Evolutionary conservation across 768 basidiomycete genomes (phyloP).

Genomic region (Russula dissimulans): DNA sequence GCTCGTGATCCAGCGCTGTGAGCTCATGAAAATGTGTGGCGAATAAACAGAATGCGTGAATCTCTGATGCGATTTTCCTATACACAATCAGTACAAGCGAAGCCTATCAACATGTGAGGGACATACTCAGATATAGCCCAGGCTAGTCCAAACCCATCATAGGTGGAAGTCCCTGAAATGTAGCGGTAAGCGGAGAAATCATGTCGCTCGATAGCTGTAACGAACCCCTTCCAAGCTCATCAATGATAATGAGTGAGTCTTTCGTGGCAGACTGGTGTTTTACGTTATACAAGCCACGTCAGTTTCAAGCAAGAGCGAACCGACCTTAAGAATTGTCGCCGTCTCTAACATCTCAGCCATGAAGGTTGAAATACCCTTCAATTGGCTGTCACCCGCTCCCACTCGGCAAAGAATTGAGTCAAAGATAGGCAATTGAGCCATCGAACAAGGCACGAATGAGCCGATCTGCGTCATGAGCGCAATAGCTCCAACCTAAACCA

Average conservation of each 20-base stretch:
- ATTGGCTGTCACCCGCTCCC: constrained; percentile 93
- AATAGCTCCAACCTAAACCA: constrained; percentile 81
- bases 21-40: constrained; percentile 98
- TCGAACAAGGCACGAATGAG: constrained; percentile 87
- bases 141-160: constrained; percentile 94
- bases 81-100: neutral
- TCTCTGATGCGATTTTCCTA: constrained; percentile 88
- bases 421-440: constrained; percentile 83
- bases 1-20: constrained; percentile 81
- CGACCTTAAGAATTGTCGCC: constrained; percentile 81
- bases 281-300: neutral
- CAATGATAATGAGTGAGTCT: constrained; percentile 93
- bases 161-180: constrained; percentile 76
- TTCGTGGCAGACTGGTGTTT: constrained; percentile 69
- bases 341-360: constrained; percentile 99
- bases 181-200: neutral
- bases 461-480: constrained; percentile 94
- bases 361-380: constrained; percentile 97
- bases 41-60: constrained; percentile 91
- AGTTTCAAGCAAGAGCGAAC: constrained; percentile 19
- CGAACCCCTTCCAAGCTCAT: constrained; percentile 86
- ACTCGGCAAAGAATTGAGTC: constrained; percentile 94
- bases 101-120: neutral
- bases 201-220: neutral
- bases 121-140: constrained; percentile 97